A percentile compares a stretch with the other conserved stretches of the same genome.
Conservation (phyloP, 148 eudicot genomes). For the Amaranthus palmeri region DNA sequence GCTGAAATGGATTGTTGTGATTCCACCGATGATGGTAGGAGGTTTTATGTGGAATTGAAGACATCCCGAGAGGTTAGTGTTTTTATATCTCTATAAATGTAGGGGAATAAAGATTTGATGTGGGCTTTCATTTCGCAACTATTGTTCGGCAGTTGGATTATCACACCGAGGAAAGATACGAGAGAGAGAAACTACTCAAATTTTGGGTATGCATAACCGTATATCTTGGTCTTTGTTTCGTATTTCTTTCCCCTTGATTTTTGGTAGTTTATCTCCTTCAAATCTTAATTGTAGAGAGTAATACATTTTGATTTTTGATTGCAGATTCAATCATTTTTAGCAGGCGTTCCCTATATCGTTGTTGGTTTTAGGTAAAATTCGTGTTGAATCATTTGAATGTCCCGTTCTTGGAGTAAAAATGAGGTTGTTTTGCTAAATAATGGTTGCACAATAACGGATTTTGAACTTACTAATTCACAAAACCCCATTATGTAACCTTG, state of each 20-base stretch:
- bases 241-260: not conserved
- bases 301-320: constrained; percentile 18
- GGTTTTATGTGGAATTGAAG: constrained; percentile 90
- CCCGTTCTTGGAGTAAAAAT: too few relatives aligned
- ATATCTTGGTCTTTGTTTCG: not conserved
- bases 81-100: not conserved
- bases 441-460: too few relatives aligned
- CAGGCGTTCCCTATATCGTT: constrained; percentile 90
- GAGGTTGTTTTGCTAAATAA: too few relatives aligned
- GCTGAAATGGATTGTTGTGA: constrained; percentile 99
- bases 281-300: not conserved
- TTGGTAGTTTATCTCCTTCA: not conserved
- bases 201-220: constrained; percentile 63
- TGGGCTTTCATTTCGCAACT: not conserved
- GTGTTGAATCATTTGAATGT: not conserved
- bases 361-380: constrained; percentile 79
- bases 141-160: constrained; percentile 61
- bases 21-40: constrained; percentile 86
- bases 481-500: too few relatives aligned
- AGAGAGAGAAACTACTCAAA: constrained; percentile 91
- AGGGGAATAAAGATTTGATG: not conserved
- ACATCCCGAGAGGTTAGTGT: constrained; percentile 85
- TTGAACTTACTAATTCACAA: too few relatives aligned
- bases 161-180: constrained; percentile 86
- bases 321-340: constrained; percentile 98